Percentiles rank a stretch among this genome's conserved stretches.
Conservation (phyloP, 2,329 filamentous ascomycete species). For the Ceratocystis diversiconidia region DNA sequence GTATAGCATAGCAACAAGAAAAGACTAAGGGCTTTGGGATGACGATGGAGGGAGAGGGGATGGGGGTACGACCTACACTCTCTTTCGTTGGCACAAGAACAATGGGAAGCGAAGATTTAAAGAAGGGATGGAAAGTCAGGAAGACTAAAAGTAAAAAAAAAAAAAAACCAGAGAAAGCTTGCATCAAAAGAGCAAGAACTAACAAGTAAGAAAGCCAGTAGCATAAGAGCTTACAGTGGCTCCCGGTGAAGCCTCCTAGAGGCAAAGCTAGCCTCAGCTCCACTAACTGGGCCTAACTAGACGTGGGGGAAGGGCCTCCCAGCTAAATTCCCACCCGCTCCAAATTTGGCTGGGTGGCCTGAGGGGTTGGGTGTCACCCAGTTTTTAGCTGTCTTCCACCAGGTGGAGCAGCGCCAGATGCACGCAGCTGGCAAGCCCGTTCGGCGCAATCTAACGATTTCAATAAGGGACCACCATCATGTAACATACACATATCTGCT, state of each 20-base stretch:
- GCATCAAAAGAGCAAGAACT: too few relatives aligned
- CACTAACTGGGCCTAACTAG: background rate
- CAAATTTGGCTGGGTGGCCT: conserved; percentile 3
- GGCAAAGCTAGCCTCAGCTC: background rate
- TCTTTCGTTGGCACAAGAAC: background rate
- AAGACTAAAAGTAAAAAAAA: background rate
- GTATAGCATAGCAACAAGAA: conserved; percentile 1
- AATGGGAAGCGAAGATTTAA: background rate
- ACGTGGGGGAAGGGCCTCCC: background rate
- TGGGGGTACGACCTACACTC: background rate
- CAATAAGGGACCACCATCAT: background rate
- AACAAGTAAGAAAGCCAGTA: background rate
- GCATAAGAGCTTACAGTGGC: background rate
- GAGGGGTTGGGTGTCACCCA: background rate
- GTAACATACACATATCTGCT: background rate
- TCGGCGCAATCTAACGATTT: background rate
- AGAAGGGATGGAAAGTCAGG: background rate
- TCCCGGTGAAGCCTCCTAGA: background rate
- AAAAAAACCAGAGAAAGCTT: background rate
- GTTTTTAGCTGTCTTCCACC: background rate
- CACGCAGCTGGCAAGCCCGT: background rate
- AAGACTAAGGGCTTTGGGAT: background rate
- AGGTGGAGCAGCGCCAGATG: background rate
- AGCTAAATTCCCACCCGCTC: background rate
- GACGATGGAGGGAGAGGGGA: background rate